A percentile compares a stretch with the other conserved stretches of the same genome.
Evolutionary conservation across 2,329 filamentous ascomycete species (phyloP).

Genomic region (Clonostachys sp.): DNA sequence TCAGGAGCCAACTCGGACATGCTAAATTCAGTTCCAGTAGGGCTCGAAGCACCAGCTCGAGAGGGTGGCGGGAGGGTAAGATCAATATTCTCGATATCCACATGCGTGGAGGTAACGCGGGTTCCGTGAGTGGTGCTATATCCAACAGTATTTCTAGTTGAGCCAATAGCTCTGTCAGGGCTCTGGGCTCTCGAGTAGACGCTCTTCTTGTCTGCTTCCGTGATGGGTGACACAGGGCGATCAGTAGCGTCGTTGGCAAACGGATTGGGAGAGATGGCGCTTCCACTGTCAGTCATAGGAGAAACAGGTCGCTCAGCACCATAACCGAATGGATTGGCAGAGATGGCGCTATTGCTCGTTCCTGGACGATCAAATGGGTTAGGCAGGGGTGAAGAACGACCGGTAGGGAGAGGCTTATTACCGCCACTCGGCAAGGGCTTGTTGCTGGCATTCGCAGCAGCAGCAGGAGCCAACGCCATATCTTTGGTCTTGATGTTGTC

Average conservation of each 20-base stretch:
- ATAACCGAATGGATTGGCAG: slow-evolving; percentile 68
- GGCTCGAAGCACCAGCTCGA: slow-evolving; percentile 39
- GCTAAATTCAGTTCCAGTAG: slow-evolving; percentile 60
- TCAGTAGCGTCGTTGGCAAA: slow-evolving; percentile 29
- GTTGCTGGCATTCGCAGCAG: slow-evolving; percentile 13
- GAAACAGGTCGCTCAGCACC: slow-evolving; percentile 38
- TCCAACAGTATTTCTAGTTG: no score
- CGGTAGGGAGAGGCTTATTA: slow-evolving; percentile 8
- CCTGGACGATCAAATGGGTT: slow-evolving; percentile 44
- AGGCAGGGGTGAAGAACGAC: slow-evolving; percentile 17
- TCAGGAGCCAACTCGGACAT: slow-evolving; percentile 47
- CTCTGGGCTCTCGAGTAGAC: slow-evolving; percentile 12
- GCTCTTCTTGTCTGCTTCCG: slow-evolving; percentile 9
- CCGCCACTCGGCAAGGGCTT: slow-evolving; percentile 9
- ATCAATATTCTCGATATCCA: slow-evolving; percentile 39
- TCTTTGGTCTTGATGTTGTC: slow-evolving; percentile 46
- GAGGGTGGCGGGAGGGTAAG: slow-evolving; percentile 39
- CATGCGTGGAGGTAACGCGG: slow-evolving; percentile 2
- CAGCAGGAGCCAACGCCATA: slow-evolving; percentile 21
- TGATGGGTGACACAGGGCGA: slow-evolving; percentile 20
- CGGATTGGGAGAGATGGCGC: slow-evolving; percentile 19
- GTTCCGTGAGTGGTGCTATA: slow-evolving; percentile 11
- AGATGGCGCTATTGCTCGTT: slow-evolving; percentile 40
- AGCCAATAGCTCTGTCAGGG: slow-evolving; percentile 27
- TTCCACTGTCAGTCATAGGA: slow-evolving; percentile 29